Conservation (phyloP, 371 early-diverging fungal genomes). For the Mortierella polycephala region DNA sequence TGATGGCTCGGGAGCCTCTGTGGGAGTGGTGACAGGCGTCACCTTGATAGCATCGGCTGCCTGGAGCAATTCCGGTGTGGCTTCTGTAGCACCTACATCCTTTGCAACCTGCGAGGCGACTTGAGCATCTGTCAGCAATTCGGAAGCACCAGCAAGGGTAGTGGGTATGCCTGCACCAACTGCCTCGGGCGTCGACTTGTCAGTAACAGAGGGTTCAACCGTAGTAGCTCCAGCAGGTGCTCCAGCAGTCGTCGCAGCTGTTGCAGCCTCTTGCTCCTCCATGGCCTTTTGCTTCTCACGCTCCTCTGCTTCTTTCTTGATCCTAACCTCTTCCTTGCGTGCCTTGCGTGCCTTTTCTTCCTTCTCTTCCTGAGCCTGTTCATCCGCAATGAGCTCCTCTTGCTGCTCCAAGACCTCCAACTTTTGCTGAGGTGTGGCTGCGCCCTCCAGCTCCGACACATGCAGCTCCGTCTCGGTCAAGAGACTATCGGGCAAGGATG, state of each 20-base stretch:
- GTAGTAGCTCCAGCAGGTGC: constrained; percentile 8
- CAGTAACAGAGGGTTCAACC: constrained; percentile 5
- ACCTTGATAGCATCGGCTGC: constrained; percentile 6
- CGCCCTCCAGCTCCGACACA: constrained; percentile 87
- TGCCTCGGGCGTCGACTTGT: constrained; percentile 15
- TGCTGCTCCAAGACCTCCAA: constrained; percentile 94
- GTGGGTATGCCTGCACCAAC: constrained; percentile 23
- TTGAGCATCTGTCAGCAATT: constrained; percentile 56
- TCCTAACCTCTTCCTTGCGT: constrained; percentile 61
- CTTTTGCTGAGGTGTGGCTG: constrained; percentile 92
- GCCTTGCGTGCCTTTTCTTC: constrained; percentile 64
- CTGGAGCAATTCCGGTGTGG: constrained; percentile 16
- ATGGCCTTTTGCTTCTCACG: constrained; percentile 50
- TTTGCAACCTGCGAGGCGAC: constrained; percentile 53
- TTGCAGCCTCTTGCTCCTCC: constrained; percentile 8
- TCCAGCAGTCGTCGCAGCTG: not conserved
- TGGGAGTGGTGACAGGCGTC: not conserved
- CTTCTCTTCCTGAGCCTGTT: constrained; percentile 77
- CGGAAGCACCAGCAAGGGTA: constrained; percentile 35
- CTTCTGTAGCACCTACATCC: constrained; percentile 36
- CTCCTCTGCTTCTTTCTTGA: constrained; percentile 51
- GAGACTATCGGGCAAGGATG: constrained; percentile 90
- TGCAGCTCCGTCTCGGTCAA: constrained; percentile 91
- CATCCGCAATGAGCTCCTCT: constrained; percentile 95
- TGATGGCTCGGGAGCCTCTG: constrained; percentile 4